Percentiles rank a stretch among this genome's conserved stretches.
phyloP scores from a whole-genome alignment of 2,329 filamentous ascomycete species.

The Trichoderma sp. region DNA sequence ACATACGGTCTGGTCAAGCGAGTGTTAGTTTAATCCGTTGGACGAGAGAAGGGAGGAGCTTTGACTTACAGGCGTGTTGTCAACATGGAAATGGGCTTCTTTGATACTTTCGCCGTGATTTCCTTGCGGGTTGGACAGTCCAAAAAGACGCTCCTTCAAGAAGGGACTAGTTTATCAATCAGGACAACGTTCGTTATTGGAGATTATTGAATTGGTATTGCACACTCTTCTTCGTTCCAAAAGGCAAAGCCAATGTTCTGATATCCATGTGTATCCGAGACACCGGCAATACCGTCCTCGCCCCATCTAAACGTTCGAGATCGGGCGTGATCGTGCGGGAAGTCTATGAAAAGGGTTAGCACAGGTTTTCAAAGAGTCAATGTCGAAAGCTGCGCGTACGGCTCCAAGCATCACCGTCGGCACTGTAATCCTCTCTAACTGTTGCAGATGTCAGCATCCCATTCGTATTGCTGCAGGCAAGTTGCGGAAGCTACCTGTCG shows the following conservation, averaged over 20 bases:
- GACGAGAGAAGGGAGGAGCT: background rate
- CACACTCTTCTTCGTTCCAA: constrained; percentile 94
- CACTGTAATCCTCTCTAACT: constrained; percentile 88
- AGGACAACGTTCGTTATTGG: constrained; percentile 40
- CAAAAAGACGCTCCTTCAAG: constrained; percentile 93
- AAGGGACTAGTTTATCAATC: constrained; percentile 67
- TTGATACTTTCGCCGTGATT: constrained; percentile 98
- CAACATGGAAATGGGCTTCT: constrained; percentile 93
- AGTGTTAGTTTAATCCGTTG: constrained; percentile 3
- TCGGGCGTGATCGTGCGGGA: constrained; percentile 88
- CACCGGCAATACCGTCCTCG: constrained; percentile 94
- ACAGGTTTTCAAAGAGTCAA: background rate
- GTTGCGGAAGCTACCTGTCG: constrained; percentile 65
- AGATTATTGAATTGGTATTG: background rate
- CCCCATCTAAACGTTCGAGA: constrained; percentile 93
- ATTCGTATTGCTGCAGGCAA: background rate
- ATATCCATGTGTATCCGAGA: constrained; percentile 85
- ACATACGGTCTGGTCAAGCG: constrained; percentile 50
- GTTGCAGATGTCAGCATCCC: constrained; percentile 33
- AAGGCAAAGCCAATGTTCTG: constrained; percentile 96
- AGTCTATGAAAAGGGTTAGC: constrained; percentile 61
- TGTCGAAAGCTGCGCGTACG: constrained; percentile 60
- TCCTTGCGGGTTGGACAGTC: constrained; percentile 92
- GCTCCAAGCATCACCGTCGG: constrained; percentile 93
- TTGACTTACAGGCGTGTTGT: constrained; percentile 76